Evolutionary conservation across 345 rosid genomes (phyloP), one percentile per base, ranked within the genome.

Genomic region (Nasturtium officinale): DNA sequence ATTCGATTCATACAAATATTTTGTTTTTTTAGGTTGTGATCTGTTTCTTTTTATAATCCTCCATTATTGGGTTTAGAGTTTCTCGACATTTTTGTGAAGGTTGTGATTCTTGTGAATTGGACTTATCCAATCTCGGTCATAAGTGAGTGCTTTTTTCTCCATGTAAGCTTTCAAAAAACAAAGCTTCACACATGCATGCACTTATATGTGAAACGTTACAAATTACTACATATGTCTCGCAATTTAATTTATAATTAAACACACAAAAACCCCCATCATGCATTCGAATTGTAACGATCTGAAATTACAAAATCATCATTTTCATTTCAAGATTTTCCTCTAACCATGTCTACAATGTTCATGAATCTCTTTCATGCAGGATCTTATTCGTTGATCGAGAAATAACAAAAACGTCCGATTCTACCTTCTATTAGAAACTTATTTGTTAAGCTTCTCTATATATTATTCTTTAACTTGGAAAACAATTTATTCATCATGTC

Each of bases 81-180:
- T 53, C 52, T 71, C 50, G 20, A 65, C 33, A 77, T n/a, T 80
- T 54, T 47, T 71, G 25, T 67, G 28, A 82, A 72, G 56, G 15
- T 69, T 67, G 13, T 72, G 48, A 35, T 35, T 35, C 40, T 35
- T 64, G 15, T 77, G 61, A 9, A 62, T 53, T 67, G 25, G 53
- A 64, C 45, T 51, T 57, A 66, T 64, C 58, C 71, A 69, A 67
- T 62, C 65, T 65, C 51, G 33, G n/a, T 58, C 47, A 9, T 48
- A 37, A 56, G 81, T 75, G 65, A 72, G 78, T 81, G 47, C 13
- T 29, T 52, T 23, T 54, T 28, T 38, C n/a, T 60, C 15, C 10
- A 1, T 17, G n/a, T 0, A 45, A 21, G 25, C 26, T 40, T 23
- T 32, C 17, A 10, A 8, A 12, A 62, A 62, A 15, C 38, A 45